A percentile compares a stretch with the other conserved stretches of the same genome.
phyloP scores from a whole-genome alignment of 345 rosid species.

The Nephelium lappaceum region DNA sequence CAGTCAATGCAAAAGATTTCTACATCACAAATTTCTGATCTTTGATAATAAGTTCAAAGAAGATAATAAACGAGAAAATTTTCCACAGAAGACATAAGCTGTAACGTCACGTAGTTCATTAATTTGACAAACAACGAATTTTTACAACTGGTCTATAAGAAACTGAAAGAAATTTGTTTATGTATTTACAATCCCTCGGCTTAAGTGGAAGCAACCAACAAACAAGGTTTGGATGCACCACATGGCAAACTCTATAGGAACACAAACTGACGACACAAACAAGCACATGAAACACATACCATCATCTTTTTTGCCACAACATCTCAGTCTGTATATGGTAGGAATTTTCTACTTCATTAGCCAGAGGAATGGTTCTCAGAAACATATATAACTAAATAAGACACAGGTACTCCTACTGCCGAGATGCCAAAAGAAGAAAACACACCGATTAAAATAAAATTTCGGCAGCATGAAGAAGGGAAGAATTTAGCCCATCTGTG shows the following conservation, averaged over 20 bases:
- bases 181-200: neutral
- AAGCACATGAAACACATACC: neutral
- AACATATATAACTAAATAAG: neutral
- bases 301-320: neutral
- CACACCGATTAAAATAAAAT: conserved; percentile 21
- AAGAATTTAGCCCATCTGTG: conserved; percentile 20
- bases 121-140: neutral
- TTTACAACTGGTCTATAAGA: neutral
- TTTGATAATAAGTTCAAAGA: neutral
- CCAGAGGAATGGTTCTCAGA: neutral
- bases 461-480: conserved; percentile 59
- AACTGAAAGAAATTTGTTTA: neutral
- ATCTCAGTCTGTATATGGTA: neutral
- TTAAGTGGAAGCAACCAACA: neutral
- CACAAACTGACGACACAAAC: neutral
- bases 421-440: neutral
- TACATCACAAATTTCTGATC: neutral
- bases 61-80: neutral
- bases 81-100: too few relatives aligned
- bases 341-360: neutral
- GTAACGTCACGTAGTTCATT: too few relatives aligned
- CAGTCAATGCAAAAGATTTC: too few relatives aligned
- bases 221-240: neutral
- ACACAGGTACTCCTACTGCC: neutral
- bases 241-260: neutral